Evolutionary conservation across 176 grass and related monocot species (phyloP).

Genomic region (Ananas comosus): DNA sequence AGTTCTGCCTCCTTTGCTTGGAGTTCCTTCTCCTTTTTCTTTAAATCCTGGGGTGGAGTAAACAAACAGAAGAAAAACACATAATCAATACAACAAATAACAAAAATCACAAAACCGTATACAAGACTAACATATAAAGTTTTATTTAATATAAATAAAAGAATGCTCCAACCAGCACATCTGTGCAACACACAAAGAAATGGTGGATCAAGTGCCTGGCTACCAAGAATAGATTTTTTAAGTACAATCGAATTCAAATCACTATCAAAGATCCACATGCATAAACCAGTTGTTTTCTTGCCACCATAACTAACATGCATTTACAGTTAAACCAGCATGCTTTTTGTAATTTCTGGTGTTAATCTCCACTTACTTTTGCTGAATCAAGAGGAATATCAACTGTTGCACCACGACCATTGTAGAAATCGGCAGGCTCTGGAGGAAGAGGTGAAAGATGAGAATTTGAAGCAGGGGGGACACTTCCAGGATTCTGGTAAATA

Average conservation of each 20-base stretch:
- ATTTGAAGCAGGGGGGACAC: constrained; percentile 55
- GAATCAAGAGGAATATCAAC: constrained; percentile 84
- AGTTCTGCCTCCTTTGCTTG: constrained; percentile 87
- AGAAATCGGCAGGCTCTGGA: constrained; percentile 84
- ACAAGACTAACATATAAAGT: neutral
- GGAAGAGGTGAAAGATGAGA: constrained; percentile 78
- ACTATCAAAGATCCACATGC: neutral
- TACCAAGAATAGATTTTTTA: neutral
- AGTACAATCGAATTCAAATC: neutral
- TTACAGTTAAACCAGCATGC: neutral
- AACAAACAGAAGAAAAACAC: neutral
- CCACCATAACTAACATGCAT: too few relatives aligned
- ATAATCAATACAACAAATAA: neutral
- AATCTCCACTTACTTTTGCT: constrained; percentile 45
- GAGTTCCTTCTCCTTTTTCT: constrained; percentile 86
- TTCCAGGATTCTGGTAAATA: constrained; percentile 53
- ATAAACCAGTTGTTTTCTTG: neutral
- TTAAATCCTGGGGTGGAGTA: constrained; percentile 53
- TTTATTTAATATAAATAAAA: neutral
- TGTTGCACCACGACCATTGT: constrained; percentile 42
- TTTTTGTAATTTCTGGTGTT: neutral
- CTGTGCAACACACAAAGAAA: neutral
- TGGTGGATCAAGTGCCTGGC: neutral
- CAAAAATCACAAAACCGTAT: neutral
- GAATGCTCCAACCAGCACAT: neutral